Base-by-base conservation (phyloP, 768 basidiomycete species). In the Termitomyces sp. region DNA sequence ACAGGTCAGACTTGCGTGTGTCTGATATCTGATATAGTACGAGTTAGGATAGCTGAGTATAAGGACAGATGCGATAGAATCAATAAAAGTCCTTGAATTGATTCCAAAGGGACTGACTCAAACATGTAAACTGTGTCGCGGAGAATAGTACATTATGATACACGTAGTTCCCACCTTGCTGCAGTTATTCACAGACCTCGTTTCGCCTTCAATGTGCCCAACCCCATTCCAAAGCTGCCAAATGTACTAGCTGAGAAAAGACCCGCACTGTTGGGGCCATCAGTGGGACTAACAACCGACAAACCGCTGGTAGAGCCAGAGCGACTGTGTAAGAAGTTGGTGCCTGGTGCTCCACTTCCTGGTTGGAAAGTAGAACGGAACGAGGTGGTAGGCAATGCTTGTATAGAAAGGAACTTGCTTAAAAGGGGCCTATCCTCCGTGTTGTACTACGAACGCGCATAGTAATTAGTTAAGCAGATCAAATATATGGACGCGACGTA, bases 351-450 rank as follows among this genome's bases (percentile, higher is more conserved):
- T 42, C 60, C 7, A 46, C 53, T n/a, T 61, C 66, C 55, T 6
- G 67, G 45, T 59, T 82, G 81, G 75, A 91, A 91, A 12, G 82
- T 80, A 0, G 88, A 75, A 42, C 90, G 83, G 75, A 82, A 91
- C 0, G 84, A 81, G 1, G 88, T 83, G 31, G 75, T 68, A 2
- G 91, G 90, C 50, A 87, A 74, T 0, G 88, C 73, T 68, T 90
- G 88, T 60, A 94, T 91, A 9, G 87, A 81, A 30, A 94, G 73
- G 74, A 93, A 95, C 69, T 91, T 93, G 73, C 89, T 89, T 0
- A 85, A 84, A 6, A 82, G 79, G 1, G 93, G 92, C 31, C 89
- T 81, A 65, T 93, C 91, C 56, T 94, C 93, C n/a, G 86, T 90
- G 68, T 95, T 93, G 64, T 86, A 93, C 89, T 93, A 66, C 24